Conservation (phyloP, 75 land plant species). For the Gnetum montanum region DNA sequence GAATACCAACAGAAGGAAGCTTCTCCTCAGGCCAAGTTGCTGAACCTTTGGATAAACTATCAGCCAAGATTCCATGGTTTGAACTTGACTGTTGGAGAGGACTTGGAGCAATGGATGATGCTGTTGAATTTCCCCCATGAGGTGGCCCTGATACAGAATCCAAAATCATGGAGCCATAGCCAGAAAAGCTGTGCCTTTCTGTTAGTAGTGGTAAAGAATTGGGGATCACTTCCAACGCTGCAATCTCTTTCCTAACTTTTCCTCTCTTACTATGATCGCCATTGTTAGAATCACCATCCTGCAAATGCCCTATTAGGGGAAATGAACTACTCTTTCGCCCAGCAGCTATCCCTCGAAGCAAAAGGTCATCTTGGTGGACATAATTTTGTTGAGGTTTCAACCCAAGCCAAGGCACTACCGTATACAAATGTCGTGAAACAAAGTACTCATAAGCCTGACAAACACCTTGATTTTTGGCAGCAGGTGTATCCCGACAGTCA, state of each 20-base stretch:
- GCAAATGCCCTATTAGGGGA: background rate
- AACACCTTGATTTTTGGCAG: constrained; percentile 36
- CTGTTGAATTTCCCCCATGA: background rate
- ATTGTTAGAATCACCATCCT: background rate
- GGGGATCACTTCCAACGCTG: background rate
- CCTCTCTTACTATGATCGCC: background rate
- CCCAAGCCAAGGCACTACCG: constrained; percentile 88
- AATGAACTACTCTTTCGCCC: constrained; percentile 5
- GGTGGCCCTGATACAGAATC: background rate
- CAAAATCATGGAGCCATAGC: background rate
- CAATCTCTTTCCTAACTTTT: constrained; percentile 2
- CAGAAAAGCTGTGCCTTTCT: background rate
- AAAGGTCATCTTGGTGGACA: background rate
- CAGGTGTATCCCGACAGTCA: constrained; percentile 18
- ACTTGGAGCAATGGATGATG: constrained; percentile 1
- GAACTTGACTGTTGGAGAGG: background rate
- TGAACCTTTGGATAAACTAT: constrained; percentile 17
- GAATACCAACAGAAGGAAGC: constrained; percentile 18
- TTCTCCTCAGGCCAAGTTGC: constrained; percentile 82
- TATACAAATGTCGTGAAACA: constrained; percentile 61
- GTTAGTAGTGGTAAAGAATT: background rate
- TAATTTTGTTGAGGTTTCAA: background rate
- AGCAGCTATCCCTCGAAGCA: background rate
- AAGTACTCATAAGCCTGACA: constrained; percentile 72
- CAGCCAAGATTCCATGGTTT: background rate